These are phyloP conservation scores for Paracoccidioides brasiliensis DNA, from an alignment of 2,329 filamentous ascomycete species.

Conservation along the genomic window DNA sequence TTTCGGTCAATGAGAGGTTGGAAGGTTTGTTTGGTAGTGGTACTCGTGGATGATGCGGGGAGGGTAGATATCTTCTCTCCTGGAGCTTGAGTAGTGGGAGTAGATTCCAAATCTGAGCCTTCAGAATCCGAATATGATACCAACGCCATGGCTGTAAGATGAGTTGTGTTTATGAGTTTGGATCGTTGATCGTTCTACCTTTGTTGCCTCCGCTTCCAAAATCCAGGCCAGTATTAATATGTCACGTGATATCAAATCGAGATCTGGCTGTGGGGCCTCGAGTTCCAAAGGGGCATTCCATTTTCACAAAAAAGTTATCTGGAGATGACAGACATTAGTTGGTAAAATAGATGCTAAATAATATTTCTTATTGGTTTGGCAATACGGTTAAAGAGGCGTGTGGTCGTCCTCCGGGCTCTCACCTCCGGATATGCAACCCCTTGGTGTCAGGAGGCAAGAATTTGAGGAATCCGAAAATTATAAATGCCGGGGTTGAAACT, in stretches of 20 bases:
- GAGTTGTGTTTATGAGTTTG: neutral
- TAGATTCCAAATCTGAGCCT: slow-evolving; percentile 48
- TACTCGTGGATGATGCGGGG: neutral
- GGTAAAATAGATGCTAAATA: no score
- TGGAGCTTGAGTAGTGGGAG: slow-evolving; percentile 22
- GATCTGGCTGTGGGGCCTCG: no score
- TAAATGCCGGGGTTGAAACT: no score
- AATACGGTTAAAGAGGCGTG: no score
- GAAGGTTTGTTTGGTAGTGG: slow-evolving; percentile 34
- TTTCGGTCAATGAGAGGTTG: slow-evolving; percentile 71
- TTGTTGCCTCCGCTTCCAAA: neutral
- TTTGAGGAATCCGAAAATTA: no score
- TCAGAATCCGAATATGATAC: slow-evolving; percentile 77
- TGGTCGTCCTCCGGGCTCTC: no score
- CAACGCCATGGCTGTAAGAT: slow-evolving; percentile 48
- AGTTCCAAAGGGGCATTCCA: no score
- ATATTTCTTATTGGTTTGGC: no score
- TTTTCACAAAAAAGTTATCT: no score
- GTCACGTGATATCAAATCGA: neutral
- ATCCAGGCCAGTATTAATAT: neutral
- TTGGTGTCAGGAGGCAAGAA: no score
- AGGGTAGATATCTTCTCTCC: slow-evolving; percentile 4
- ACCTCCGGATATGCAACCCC: no score
- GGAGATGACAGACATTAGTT: no score
- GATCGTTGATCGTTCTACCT: neutral